Base-by-base conservation (phyloP, 1,139 yeast genomes). In the Hyphopichia pseudoburtonii region DNA sequence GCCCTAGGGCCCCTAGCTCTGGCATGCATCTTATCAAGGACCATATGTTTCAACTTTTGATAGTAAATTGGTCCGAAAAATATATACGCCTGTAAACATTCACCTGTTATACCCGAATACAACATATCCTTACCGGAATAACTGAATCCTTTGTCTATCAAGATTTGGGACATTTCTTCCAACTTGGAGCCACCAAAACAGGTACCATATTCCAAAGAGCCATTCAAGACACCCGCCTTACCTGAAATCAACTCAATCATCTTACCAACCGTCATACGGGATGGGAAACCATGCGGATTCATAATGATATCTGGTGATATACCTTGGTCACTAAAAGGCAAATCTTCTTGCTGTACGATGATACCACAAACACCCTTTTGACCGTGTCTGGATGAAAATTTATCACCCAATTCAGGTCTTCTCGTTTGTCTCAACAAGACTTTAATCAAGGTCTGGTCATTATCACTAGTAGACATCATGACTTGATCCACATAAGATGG, bases 311-410 rank as follows among this genome's bases (percentile, higher is more conserved):
- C 99, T 4, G 99, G 99, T 25, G 90, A 97, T 58, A 90, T 68
- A 61, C 99, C 99, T 64, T 92, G 94, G 3, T 87, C 75, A n/a
- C 95, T 83, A 62, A 94, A 92, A 23, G 98, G 99, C 97, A 92
- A 92, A 63, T 92, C 99, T 66, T 92, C 99, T 62, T 92, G 94
- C 60, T 97, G 81, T 61, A 92, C 94, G 1, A 98, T 92, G 44
- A 92, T 95, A 81, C 99, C 99, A 64, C 94, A 90, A 19, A 98
- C 94, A 84, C 99, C 99, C 72, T 92, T 92, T 68, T 94, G 99
- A 64, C 99, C 99, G 73, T 92, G 98, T 71, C 98, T 87, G 31
- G 96, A 88, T 3, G 97, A 89, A 54, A 94, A 92, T 63, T 92
- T 92, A 60, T 92, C 99, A 43, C 99, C 99, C 40, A 92, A 70